Percentiles rank a stretch among this genome's conserved stretches.
phyloP scores from a whole-genome alignment of 371 early-diverging fungal species.

The Lichtheimia ornata region DNA sequence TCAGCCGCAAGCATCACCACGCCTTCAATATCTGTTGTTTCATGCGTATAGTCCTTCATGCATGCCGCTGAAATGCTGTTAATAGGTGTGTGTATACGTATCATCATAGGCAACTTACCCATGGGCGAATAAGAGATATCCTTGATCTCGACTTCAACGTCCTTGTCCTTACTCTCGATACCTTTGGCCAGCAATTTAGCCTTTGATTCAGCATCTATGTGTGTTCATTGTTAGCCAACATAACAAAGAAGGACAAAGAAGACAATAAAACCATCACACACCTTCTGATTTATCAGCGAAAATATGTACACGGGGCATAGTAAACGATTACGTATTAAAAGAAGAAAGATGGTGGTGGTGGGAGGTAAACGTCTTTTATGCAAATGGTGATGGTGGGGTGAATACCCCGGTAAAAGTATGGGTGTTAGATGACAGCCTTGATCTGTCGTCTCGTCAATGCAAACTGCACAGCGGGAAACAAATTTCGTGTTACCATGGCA shows the following conservation, averaged over 20 bases:
- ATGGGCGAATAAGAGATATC: conserved; percentile 18
- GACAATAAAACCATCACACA: background rate
- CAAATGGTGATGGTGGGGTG: background rate
- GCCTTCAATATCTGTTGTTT: conserved; percentile 13
- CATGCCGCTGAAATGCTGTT: conserved; percentile 2
- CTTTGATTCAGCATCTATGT: conserved; percentile 13
- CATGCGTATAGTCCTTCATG: background rate
- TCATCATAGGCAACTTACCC: conserved; percentile 1
- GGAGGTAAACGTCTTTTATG: background rate
- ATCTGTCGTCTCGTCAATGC: background rate
- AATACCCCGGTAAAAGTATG: no score
- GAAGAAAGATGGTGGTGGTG: no score
- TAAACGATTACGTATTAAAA: background rate
- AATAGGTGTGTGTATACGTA: no score
- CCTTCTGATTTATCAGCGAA: conserved; percentile 25
- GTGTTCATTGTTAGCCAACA: background rate
- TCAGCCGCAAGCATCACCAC: conserved; percentile 18
- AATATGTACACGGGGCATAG: conserved; percentile 13
- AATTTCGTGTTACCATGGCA: conserved; percentile 4
- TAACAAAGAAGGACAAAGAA: no score
- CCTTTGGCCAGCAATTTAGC: conserved; percentile 21
- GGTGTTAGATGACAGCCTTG: no score
- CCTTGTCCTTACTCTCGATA: conserved; percentile 5
- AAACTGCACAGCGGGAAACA: background rate
- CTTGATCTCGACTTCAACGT: conserved; percentile 20